Evolutionary conservation across 1,284 basidiomycete species (phyloP), one percentile per base, ranked within the genome.

Genomic region (Tylopilus sp.): DNA sequence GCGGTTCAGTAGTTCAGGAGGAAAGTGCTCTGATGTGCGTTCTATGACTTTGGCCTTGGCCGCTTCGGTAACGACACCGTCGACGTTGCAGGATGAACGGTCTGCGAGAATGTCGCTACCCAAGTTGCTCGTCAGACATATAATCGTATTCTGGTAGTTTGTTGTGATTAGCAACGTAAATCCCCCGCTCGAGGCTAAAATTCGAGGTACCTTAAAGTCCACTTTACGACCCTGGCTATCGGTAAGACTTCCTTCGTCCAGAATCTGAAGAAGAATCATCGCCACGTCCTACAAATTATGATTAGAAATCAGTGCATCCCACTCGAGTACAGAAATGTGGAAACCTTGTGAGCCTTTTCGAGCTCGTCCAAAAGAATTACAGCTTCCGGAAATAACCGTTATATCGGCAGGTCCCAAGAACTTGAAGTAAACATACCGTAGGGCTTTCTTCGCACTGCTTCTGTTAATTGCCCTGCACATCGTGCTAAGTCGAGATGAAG

Each of bases 191-290:
- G 18, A 35, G 33, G 18, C 33, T 6, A 39, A 21, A 19, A 6
- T 25, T 11, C 25, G 29, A 48, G 63, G 39, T 51, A 82, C 84
- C 72, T 84, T 87, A 73, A 92, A 92, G 66, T 92, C 87, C 7
- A 87, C 82, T 60, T 84, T 87, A 39, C 76, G 73, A 28, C 86
- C 86, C 63, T 89, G 83, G 55, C 84, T 87, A 64, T 97, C 94
- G 1, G 92, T 96, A 53, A 97, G 75, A 47, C 74, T 82, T 10
- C 94, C 94, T 67, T 97, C 94, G 59, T 97, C 93, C 29, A 97
- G 78, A 48, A 97, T 88, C 67, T 97, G 94, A 4, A 97, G 76
- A 12, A 97, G 74, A 52, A 96, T 91, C 81, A 95, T 91, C 2
- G 89, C 80, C 23, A 97, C 92, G 59, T 94, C 92, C 76, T 81